These are phyloP conservation scores for Acanthamoeba sp. DNA, from an alignment of 208 protist species.

Conservation along the genomic window DNA sequence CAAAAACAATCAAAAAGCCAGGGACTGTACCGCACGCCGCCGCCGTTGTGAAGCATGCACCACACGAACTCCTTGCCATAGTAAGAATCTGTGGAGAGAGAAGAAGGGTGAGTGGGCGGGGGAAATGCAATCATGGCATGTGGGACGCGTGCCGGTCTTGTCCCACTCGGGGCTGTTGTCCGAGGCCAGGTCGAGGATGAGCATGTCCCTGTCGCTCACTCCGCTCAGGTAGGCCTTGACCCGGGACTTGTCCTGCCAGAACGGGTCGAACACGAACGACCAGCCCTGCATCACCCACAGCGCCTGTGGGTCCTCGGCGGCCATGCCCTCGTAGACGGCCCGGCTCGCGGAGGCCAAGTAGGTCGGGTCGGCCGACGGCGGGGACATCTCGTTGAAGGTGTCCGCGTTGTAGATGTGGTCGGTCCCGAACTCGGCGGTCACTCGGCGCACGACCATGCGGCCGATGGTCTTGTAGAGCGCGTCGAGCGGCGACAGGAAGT, in stretches of 20 bases:
- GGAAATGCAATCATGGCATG: no score
- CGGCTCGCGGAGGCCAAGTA: constrained; percentile 26
- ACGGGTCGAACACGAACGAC: not conserved
- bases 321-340: constrained; percentile 39
- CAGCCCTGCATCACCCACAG: constrained; percentile 57
- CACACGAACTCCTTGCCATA: constrained; percentile 89
- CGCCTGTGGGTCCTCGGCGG: not conserved
- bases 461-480: not conserved
- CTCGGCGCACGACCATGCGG: not conserved
- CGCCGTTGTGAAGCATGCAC: constrained; percentile 91
- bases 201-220: not conserved
- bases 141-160: not conserved
- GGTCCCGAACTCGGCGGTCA: not conserved
- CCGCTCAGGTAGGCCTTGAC: not conserved
- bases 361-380: not conserved
- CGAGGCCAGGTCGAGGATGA: constrained; percentile 3
- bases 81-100: constrained; percentile 73
- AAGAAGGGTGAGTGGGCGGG: not conserved
- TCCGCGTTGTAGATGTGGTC: constrained; percentile 84
- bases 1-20: not conserved
- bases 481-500: constrained; percentile 45
- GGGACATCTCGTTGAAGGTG: constrained; percentile 87
- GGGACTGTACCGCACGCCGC: constrained; percentile 71
- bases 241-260: not conserved
- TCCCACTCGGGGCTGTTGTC: constrained; percentile 22